Conservation (phyloP, 2,329 filamentous ascomycete genomes). For the Fusarium sp. region DNA sequence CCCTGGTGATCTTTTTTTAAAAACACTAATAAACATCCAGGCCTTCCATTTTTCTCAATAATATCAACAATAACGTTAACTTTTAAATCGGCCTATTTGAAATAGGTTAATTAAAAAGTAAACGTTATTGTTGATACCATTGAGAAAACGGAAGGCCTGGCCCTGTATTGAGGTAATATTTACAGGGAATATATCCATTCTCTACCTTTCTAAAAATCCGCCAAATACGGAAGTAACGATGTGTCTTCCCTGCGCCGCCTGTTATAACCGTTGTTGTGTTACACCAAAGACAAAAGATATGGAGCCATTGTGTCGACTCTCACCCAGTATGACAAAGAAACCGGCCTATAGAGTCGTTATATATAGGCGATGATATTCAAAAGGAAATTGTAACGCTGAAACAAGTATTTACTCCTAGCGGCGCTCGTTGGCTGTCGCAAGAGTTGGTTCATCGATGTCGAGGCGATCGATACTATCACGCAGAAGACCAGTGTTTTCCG, state of each 20-base stretch:
- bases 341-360: conserved; percentile 25
- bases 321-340: conserved; percentile 26
- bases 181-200: background rate
- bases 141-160: background rate
- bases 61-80: no score
- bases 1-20: no score
- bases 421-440: conserved; percentile 28
- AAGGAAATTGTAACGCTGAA: conserved; percentile 29
- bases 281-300: conserved; percentile 35
- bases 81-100: no score
- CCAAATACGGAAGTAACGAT: conserved; percentile 15
- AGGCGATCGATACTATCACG: conserved; percentile 53
- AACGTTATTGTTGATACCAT: background rate
- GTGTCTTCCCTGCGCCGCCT: conserved; percentile 19
- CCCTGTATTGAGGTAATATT: background rate
- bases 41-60: no score
- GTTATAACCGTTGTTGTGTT: conserved; percentile 32
- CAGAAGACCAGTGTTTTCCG: conserved; percentile 61
- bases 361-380: conserved; percentile 30
- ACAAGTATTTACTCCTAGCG: conserved; percentile 33
- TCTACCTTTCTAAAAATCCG: conserved; percentile 6
- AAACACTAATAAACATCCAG: no score
- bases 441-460: conserved; percentile 52
- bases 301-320: conserved; percentile 17
- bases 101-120: no score